Evolutionary conservation across 2,329 filamentous ascomycete species (phyloP).

Genomic region (Pyrenochaeta sp.): DNA sequence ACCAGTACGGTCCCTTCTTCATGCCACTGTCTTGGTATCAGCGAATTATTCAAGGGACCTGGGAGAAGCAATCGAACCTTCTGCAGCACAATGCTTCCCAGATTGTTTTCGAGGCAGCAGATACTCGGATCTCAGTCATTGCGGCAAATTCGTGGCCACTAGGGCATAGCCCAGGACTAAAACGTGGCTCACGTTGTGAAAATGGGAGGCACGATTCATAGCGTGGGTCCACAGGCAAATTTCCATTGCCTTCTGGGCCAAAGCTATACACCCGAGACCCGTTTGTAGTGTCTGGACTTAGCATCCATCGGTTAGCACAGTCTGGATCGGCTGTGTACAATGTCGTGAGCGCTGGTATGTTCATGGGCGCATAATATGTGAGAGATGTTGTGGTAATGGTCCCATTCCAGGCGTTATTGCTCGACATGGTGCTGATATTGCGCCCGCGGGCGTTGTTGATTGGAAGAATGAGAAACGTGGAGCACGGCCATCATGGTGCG

Average conservation of each 20-base stretch:
- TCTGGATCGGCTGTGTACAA: background rate
- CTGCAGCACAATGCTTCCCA: background rate
- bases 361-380: too few relatives aligned
- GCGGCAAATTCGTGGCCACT: slow-evolving; percentile 7
- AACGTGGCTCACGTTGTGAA: background rate
- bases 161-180: slow-evolving; percentile 18
- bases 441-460: too few relatives aligned
- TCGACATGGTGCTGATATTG: too few relatives aligned
- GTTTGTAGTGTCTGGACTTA: slow-evolving; percentile 7
- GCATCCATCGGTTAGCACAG: slow-evolving; percentile 8
- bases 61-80: background rate
- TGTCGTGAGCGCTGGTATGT: background rate
- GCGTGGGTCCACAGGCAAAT: slow-evolving; percentile 1
- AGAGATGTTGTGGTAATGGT: too few relatives aligned
- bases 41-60: too few relatives aligned
- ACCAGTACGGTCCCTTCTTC: too few relatives aligned
- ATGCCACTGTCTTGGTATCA: too few relatives aligned
- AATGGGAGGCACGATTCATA: slow-evolving; percentile 11
- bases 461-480: too few relatives aligned
- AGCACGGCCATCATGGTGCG: too few relatives aligned
- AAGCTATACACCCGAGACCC: background rate
- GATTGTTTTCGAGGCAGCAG: background rate
- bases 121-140: slow-evolving; percentile 1
- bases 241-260: background rate
- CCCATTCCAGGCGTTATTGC: too few relatives aligned